phyloP scores from a whole-genome alignment of 176 grass and related monocot genomes.

The Carex littledalei region DNA sequence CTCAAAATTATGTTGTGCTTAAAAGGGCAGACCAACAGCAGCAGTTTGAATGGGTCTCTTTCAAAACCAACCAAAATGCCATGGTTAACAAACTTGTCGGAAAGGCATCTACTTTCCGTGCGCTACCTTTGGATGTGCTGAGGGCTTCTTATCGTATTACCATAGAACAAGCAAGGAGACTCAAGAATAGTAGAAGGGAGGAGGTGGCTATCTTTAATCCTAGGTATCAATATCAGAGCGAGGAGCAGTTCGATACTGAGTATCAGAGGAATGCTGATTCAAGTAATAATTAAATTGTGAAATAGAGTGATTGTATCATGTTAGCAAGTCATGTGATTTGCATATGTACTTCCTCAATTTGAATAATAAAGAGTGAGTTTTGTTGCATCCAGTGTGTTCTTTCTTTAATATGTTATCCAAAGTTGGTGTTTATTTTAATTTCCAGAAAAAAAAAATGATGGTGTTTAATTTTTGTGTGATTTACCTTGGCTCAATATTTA shows the following conservation, averaged over 20 bases:
- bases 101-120: constrained; percentile 17
- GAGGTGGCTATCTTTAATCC: constrained; percentile 26
- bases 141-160: constrained; percentile 18
- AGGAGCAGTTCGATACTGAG: background rate
- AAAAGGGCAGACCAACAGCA: constrained; percentile 2
- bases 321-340: background rate
- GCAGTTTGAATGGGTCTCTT: constrained; percentile 12
- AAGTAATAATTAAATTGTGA: background rate
- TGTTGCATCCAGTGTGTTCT: background rate
- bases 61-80: constrained; percentile 30
- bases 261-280: background rate
- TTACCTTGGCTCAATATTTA: too few relatives aligned
- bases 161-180: constrained; percentile 11
- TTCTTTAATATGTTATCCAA: too few relatives aligned
- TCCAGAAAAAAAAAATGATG: too few relatives aligned
- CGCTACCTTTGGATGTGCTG: constrained; percentile 17
- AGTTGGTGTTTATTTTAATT: too few relatives aligned
- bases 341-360: background rate
- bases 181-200: constrained; percentile 23
- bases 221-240: background rate
- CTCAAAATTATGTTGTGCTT: constrained; percentile 12
- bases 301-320: background rate
- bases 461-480: too few relatives aligned
- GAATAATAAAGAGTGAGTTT: background rate
- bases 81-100: background rate